These are phyloP conservation scores for Stygiomarasmius scandens DNA, from an alignment of 1,284 basidiomycete genomes.

Conservation along the genomic window DNA sequence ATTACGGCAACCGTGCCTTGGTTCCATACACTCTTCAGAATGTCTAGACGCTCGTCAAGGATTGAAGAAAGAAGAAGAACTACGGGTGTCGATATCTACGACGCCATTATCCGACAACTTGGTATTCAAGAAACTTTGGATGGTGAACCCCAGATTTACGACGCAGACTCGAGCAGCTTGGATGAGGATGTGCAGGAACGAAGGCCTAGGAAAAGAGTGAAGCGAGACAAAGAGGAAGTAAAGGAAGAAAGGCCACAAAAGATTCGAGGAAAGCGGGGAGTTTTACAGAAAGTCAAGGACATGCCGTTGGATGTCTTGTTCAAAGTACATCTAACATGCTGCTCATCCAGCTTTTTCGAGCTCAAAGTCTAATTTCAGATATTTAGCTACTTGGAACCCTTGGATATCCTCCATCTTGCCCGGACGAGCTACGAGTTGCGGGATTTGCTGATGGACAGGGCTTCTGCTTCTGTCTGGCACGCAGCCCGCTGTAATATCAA, in stretches of 20 bases:
- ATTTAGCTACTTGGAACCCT: slow-evolving; percentile 25
- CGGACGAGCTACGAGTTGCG: slow-evolving; percentile 31
- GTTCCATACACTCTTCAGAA: too few species aligned
- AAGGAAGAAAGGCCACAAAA: neutral
- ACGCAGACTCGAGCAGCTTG: neutral
- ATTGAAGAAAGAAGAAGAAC: neutral
- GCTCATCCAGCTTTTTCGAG: too few species aligned
- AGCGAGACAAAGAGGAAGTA: neutral
- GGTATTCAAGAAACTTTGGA: neutral
- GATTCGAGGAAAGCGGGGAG: slow-evolving; percentile 5
- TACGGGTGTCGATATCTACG: neutral
- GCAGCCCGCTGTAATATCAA: slow-evolving; percentile 9
- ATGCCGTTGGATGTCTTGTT: slow-evolving; percentile 32
- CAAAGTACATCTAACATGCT: slow-evolving; percentile 27
- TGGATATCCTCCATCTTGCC: slow-evolving; percentile 30
- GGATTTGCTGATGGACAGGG: slow-evolving; percentile 25
- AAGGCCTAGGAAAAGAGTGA: neutral
- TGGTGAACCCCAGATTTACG: neutral
- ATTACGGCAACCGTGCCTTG: too few species aligned
- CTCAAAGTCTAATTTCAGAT: too few species aligned
- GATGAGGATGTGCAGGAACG: neutral
- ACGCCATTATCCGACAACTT: neutral
- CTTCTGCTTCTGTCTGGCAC: slow-evolving; percentile 25
- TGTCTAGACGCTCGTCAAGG: neutral
- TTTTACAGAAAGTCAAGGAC: slow-evolving; percentile 20